Percentiles rank a stretch among this genome's conserved stretches.
phyloP scores from a whole-genome alignment of 257 asterid species.

The Anisodus acutangulus region DNA sequence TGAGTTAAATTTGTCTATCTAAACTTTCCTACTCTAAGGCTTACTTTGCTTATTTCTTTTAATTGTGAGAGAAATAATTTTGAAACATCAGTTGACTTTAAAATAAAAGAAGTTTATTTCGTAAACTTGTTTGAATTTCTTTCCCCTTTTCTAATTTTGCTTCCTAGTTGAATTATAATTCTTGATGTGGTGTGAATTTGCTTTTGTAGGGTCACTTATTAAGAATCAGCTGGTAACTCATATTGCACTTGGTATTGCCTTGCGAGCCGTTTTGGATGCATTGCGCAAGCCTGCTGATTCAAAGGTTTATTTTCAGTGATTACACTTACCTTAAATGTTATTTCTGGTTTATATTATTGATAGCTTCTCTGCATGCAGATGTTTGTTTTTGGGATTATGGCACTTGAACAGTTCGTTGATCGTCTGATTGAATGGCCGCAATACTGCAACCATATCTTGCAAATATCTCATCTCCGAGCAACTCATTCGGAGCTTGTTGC shows the following conservation, averaged over 20 bases:
- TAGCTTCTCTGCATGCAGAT: conserved; percentile 57
- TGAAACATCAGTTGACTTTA: neutral
- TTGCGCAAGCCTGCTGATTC: conserved; percentile 92
- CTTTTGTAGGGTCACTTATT: conserved; percentile 77
- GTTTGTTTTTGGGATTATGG: conserved; percentile 90
- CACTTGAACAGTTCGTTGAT: conserved; percentile 91
- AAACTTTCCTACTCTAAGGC: neutral
- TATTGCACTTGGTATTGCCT: conserved; percentile 90
- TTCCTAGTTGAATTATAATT: neutral
- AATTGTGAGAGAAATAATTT: neutral
- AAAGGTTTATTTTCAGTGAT: conserved; percentile 54
- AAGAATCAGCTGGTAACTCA: conserved; percentile 95
- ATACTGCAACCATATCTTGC: conserved; percentile 93
- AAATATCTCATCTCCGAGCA: conserved; percentile 91
- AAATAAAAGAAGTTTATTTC: neutral
- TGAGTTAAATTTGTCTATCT: neutral
- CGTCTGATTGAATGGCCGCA: conserved; percentile 98
- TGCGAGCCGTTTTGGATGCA: conserved; percentile 93
- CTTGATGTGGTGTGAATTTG: conserved; percentile 1
- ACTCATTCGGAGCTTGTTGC: conserved; percentile 71
- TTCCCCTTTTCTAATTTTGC: neutral
- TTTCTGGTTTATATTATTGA: conserved; percentile 34
- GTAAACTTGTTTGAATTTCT: neutral
- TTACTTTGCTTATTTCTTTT: neutral
- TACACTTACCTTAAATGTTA: neutral